phyloP scores from a whole-genome alignment of 257 asterid species.

The Hygrophila difformis region DNA sequence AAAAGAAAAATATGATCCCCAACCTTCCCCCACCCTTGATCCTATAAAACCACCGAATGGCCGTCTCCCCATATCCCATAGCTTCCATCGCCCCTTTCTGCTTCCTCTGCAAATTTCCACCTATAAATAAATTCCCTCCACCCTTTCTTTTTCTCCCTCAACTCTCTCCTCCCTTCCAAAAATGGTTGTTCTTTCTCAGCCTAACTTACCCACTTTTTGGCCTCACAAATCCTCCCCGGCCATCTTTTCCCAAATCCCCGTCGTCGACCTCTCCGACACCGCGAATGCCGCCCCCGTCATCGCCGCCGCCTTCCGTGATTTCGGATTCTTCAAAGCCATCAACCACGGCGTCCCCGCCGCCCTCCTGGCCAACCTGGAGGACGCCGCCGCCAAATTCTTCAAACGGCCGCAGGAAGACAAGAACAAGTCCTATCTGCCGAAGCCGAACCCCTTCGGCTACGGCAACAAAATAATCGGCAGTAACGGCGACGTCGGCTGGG shows the following conservation, averaged over 20 bases:
- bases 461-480: constrained; percentile 43
- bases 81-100: too few species aligned
- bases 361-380: constrained; percentile 21
- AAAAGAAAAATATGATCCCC: too few species aligned
- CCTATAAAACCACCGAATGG: too few species aligned
- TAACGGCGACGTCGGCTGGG: constrained; percentile 51
- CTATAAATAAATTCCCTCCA: neutral
- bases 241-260: constrained; percentile 28
- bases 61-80: too few species aligned
- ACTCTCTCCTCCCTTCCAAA: neutral
- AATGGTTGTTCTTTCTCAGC: constrained; percentile 35
- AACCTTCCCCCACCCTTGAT: neutral
- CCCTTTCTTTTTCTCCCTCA: constrained; percentile 7
- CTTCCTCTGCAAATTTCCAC: neutral
- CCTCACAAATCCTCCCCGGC: constrained; percentile 28
- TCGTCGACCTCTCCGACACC: constrained; percentile 20
- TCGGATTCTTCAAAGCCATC: constrained; percentile 38
- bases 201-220: constrained; percentile 16
- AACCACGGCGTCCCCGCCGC: constrained; percentile 35
- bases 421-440: constrained; percentile 29
- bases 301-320: constrained; percentile 32
- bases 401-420: constrained; percentile 20
- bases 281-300: constrained; percentile 22
- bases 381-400: constrained; percentile 29
- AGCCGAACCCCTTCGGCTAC: constrained; percentile 36